phyloP scores from a whole-genome alignment of 108 stramenopile genomes.

The Pseudonitzschia delicatissima region DNA sequence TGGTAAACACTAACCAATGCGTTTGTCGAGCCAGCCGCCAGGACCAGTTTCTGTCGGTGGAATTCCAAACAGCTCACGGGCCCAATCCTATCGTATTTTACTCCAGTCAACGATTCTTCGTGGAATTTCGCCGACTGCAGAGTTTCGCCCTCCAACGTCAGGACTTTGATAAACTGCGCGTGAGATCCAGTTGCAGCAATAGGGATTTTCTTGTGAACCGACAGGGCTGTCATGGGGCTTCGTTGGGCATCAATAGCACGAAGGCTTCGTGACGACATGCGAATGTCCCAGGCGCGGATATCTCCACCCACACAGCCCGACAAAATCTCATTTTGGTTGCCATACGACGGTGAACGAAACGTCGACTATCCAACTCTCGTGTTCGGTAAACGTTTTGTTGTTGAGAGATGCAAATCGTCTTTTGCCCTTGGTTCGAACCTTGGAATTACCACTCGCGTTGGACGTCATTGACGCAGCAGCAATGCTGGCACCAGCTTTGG shows the following conservation, averaged over 20 bases:
- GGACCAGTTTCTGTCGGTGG: conserved; percentile 86
- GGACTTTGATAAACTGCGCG: conserved; percentile 92
- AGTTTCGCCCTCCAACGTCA: conserved; percentile 85
- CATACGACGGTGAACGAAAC: conserved; percentile 67
- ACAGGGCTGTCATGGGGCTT: conserved; percentile 91
- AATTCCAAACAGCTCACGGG: conserved; percentile 92
- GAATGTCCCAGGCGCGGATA: conserved; percentile 91
- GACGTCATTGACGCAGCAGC: conserved; percentile 22
- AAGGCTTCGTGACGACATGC: conserved; percentile 47
- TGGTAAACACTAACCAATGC: conserved; percentile 42
- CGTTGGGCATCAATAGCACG: conserved; percentile 80
- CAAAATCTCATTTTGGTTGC: conserved; percentile 53
- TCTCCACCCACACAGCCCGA: conserved; percentile 86
- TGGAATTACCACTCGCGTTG: conserved; percentile 23
- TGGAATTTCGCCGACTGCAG: conserved; percentile 88
- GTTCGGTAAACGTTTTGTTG: conserved; percentile 44
- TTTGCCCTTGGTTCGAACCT: conserved; percentile 17
- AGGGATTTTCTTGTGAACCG: conserved; percentile 87
- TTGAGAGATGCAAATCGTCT: neutral
- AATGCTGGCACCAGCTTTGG: conserved; percentile 17
- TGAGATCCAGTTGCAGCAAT: conserved; percentile 90
- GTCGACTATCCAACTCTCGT: conserved; percentile 84
- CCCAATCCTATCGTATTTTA: conserved; percentile 93
- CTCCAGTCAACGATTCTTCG: conserved; percentile 79
- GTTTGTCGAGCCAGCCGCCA: conserved; percentile 93